phyloP scores from a whole-genome alignment of 208 protist genomes.

The Spongospora subterranea region DNA sequence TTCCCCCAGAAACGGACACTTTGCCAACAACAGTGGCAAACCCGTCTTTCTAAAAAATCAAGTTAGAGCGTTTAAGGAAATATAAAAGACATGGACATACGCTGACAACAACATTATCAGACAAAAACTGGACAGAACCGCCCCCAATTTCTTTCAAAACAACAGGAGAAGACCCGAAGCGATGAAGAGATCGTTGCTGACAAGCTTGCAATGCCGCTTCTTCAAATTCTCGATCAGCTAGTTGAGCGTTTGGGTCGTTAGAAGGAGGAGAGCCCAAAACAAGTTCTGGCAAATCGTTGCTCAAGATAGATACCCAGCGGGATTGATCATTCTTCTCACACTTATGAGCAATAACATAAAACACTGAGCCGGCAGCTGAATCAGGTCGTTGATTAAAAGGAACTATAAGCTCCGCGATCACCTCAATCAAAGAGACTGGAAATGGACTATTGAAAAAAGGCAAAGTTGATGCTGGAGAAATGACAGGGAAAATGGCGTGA shows the following conservation, averaged over 20 bases:
- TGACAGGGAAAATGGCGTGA: conserved; percentile 16
- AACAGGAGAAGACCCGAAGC: not conserved
- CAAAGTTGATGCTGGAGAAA: not conserved
- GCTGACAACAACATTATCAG: conserved; percentile 22
- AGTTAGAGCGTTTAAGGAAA: not conserved
- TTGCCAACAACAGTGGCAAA: conserved; percentile 51
- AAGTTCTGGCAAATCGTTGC: conserved; percentile 1
- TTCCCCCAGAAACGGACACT: not conserved
- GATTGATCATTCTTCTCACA: not conserved
- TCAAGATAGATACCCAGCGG: not conserved
- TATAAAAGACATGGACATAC: not conserved
- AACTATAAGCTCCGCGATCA: not conserved
- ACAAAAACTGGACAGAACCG: conserved; percentile 42
- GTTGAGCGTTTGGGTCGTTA: not conserved
- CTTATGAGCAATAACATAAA: not conserved
- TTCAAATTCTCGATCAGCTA: not conserved
- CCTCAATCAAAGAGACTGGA: not conserved
- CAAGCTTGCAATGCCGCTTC: not conserved
- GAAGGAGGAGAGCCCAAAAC: not conserved
- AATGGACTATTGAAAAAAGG: not conserved
- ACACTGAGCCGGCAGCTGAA: not conserved
- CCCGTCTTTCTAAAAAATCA: conserved; percentile 33
- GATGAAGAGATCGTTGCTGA: not conserved
- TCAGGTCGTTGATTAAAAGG: not conserved
- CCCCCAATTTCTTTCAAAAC: conserved; percentile 49